Evolutionary conservation across 495 filamentous ascomycete species (phyloP).

Genomic region (Aspergillus bridgeri): DNA sequence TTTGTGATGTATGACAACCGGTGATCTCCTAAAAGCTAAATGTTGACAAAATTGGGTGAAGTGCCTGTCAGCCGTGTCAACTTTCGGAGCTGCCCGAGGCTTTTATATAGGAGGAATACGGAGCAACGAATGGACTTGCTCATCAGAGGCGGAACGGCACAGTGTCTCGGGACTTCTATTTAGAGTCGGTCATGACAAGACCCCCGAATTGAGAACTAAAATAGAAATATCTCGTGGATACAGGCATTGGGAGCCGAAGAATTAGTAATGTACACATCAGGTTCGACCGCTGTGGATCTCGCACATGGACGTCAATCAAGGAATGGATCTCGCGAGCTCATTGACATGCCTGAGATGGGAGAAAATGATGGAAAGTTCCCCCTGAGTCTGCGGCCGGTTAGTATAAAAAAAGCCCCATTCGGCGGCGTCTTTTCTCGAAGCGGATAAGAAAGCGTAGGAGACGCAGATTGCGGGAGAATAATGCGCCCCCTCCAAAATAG

Average conservation of each 20-base stretch:
- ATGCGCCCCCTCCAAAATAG: not conserved
- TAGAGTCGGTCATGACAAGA: no score
- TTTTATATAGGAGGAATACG: no score
- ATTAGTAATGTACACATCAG: not conserved
- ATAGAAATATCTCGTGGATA: not conserved
- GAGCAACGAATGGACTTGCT: no score
- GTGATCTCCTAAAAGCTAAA: no score
- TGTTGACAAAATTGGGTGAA: no score
- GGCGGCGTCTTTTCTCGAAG: not conserved
- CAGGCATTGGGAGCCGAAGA: no score
- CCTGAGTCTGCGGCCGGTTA: not conserved
- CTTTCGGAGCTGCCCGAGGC: no score
- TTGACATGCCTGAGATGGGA: not conserved
- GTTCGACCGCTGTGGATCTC: not conserved
- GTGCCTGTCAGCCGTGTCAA: no score
- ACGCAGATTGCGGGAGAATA: not conserved
- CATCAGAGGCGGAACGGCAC: no score
- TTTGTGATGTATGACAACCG: no score
- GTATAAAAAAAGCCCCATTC: not conserved
- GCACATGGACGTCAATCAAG: not conserved
- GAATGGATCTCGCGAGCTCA: not conserved
- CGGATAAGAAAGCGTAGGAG: not conserved
- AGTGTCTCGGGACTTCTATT: no score
- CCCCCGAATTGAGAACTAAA: no score
- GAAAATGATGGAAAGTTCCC: not conserved